A percentile compares a stretch with the other conserved stretches of the same genome.
Conservation (phyloP, 2,329 filamentous ascomycete species). For the Fusarium xylarioides region DNA sequence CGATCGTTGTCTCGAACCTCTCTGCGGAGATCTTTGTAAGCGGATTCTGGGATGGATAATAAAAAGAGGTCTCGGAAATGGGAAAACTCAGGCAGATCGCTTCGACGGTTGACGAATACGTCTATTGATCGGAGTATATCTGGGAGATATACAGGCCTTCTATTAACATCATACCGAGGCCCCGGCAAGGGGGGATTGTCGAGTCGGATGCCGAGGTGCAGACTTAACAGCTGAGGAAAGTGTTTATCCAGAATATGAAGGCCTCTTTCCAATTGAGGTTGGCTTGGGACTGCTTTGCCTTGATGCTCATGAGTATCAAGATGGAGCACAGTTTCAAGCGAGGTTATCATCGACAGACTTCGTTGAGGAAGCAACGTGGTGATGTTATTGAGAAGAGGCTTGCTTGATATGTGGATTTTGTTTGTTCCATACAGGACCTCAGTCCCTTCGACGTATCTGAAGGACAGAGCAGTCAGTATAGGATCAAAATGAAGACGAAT, state of each 20-base stretch:
- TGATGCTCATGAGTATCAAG: not conserved
- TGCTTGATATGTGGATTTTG: not conserved
- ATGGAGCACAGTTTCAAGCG: not conserved
- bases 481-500: not conserved
- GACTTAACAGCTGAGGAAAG: not conserved
- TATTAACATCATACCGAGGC: not conserved
- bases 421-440: not conserved
- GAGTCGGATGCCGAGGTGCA: not conserved
- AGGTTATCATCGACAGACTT: not conserved
- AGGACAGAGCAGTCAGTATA: not conserved
- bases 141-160: not conserved
- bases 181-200: too few species aligned
- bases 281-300: accelerated
- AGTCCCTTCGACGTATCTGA: not conserved
- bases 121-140: not conserved
- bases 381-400: not conserved
- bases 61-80: not conserved
- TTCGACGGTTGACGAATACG: not conserved
- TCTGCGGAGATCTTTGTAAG: not conserved
- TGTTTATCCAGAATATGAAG: not conserved
- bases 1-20: not conserved
- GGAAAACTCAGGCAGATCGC: not conserved
- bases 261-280: accelerated
- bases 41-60: not conserved
- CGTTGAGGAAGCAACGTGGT: too few species aligned